These are phyloP conservation scores for Haematococcus sp. DNA, from an alignment of 139 green algal genomes.

Conservation along the genomic window DNA sequence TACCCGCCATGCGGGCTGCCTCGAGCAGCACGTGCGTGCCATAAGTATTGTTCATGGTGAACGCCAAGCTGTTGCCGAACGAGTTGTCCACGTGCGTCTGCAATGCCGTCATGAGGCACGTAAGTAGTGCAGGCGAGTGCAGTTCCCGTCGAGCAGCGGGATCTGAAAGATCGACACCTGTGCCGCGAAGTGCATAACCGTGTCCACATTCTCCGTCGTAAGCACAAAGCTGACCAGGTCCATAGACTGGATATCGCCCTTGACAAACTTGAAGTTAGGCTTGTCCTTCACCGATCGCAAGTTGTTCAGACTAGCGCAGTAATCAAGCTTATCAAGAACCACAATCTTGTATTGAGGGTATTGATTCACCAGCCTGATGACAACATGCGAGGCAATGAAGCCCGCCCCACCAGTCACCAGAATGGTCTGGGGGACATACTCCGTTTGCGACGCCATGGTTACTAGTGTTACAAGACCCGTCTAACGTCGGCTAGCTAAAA, in stretches of 20 bases:
- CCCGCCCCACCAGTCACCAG: slow-evolving; percentile 89
- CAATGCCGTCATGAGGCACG: neutral
- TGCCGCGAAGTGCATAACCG: slow-evolving; percentile 97
- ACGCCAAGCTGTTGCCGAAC: slow-evolving; percentile 94
- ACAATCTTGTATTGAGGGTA: slow-evolving; percentile 94
- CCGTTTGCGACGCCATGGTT: too few species aligned
- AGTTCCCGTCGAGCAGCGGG: neutral
- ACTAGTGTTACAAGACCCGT: too few species aligned
- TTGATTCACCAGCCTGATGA: slow-evolving; percentile 54
- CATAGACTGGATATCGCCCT: slow-evolving; percentile 88
- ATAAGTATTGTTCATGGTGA: slow-evolving; percentile 97
- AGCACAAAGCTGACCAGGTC: slow-evolving; percentile 91
- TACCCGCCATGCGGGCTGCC: slow-evolving; percentile 68
- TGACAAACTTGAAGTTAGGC: slow-evolving; percentile 95
- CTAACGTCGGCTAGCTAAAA: too few species aligned
- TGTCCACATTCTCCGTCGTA: slow-evolving; percentile 87
- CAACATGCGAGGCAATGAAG: slow-evolving; percentile 95
- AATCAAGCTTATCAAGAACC: slow-evolving; percentile 96
- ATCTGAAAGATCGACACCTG: slow-evolving; percentile 44
- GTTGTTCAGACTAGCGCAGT: slow-evolving; percentile 89
- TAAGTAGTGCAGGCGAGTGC: neutral
- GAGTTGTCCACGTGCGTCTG: slow-evolving; percentile 98
- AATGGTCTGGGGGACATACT: slow-evolving; percentile 69
- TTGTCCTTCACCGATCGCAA: slow-evolving; percentile 47
- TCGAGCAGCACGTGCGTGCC: slow-evolving; percentile 97